Evolutionary conservation across 768 basidiomycete species (phyloP), one percentile per base, ranked within the genome.

Genomic region (Leccinellum luteum): DNA sequence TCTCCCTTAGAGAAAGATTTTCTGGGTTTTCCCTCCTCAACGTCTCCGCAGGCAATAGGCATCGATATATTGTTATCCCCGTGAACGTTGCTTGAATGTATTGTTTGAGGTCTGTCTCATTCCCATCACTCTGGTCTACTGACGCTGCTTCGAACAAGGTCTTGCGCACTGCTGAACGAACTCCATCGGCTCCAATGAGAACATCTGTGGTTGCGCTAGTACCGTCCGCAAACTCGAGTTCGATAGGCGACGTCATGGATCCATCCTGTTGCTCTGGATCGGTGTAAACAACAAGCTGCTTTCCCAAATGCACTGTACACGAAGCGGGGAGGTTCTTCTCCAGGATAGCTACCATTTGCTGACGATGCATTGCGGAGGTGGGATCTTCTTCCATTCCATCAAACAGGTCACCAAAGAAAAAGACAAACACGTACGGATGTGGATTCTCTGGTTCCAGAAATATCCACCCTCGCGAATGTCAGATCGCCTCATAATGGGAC

Each of bases 131-230:
- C 1, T 43, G 4, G 2, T 56, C 58, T 13, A 23, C 21, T 3
- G 60, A 61, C 2, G 58, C 63, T 41, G 35, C 21, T 41, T 62
- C 70, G 19, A 69, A 64, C 52, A 72, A 59, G 0, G 51, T 54
- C 32, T 59, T 64, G 47, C 71, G 71, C 7, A 70, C 64, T 3
- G 52, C 45, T 6, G 68, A 72, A 25, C 65, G 70, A 32, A 81
- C 68, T 4, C 81, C 81, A 59, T 80, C 80, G 38, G 77, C 78
- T 6, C 79, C 81, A 51, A 81, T 59, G 3, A 81, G 73, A 14
- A 81, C 60, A 51, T 81, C 75, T 6, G 79, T 70, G 30, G 62
- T 68, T 4, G 73, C 53, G 1, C n/a, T 57, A 1, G 59, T 67
- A 5, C 65, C 59, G 21, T 66, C 65, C 1, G 65, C 50, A 15